A percentile compares a stretch with the other conserved stretches of the same genome.
phyloP scores from a whole-genome alignment of 176 grass and related monocot genomes.

The Puya raimondii region DNA sequence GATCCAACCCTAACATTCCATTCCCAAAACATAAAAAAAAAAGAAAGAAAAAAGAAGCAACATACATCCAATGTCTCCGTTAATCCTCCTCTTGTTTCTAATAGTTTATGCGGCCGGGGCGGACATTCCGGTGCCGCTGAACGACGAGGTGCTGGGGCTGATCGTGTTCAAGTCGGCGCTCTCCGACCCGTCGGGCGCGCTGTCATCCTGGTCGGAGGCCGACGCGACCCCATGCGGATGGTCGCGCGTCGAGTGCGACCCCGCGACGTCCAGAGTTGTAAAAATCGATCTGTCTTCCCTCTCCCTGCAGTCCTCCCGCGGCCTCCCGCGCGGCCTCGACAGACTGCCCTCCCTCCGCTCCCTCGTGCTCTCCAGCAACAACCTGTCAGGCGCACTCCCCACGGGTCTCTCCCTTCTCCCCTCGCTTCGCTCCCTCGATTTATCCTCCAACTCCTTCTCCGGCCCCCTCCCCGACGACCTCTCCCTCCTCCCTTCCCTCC shows the following conservation, averaged over 20 bases:
- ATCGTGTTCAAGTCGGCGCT: conserved; percentile 71
- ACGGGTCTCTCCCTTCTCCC: conserved; percentile 54
- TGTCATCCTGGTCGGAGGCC: conserved; percentile 62
- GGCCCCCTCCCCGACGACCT: conserved; percentile 64
- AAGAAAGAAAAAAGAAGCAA: conserved; percentile 12
- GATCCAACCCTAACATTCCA: not conserved
- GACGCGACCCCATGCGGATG: conserved; percentile 72
- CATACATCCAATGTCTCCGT: not conserved
- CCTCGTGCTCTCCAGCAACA: conserved; percentile 61
- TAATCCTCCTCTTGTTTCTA: conserved; percentile 7
- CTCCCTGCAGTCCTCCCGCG: conserved; percentile 40
- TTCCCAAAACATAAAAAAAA: not conserved
- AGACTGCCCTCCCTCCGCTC: conserved; percentile 54
- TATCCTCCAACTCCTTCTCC: conserved; percentile 69
- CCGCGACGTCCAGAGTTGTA: conserved; percentile 64
- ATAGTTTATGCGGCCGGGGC: not conserved
- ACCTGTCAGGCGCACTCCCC: conserved; percentile 59
- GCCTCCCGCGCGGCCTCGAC: conserved; percentile 67
- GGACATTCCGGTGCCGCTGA: conserved; percentile 50
- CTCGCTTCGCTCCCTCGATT: conserved; percentile 59
- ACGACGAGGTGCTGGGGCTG: conserved; percentile 82
- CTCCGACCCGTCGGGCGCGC: conserved; percentile 40
- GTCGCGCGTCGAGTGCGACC: conserved; percentile 73
- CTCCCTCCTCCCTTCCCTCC: conserved; percentile 31
- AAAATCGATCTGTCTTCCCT: conserved; percentile 54